Conservation (phyloP, 257 asterid species). For the Salvia rosmarinus region DNA sequence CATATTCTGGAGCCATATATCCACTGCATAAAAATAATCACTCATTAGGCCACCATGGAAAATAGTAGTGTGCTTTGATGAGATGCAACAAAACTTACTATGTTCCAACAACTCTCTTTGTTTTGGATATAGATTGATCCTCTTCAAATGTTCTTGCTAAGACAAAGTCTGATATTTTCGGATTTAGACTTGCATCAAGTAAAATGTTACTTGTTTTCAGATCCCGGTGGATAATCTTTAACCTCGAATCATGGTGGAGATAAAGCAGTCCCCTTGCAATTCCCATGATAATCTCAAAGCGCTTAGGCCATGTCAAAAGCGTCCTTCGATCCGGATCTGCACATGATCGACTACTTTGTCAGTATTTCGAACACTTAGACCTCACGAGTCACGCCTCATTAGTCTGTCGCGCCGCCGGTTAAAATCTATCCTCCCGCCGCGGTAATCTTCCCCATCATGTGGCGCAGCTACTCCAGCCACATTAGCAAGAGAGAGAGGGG, state of each 20-base stretch:
- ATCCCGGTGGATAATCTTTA: conserved; percentile 51
- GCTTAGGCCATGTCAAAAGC: conserved; percentile 8
- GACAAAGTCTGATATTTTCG: conserved; percentile 56
- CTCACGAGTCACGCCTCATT: too few relatives aligned
- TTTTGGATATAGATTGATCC: conserved; percentile 37
- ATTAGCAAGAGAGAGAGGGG: too few relatives aligned
- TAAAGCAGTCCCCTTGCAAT: conserved; percentile 50
- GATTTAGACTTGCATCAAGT: conserved; percentile 39
- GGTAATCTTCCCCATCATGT: too few relatives aligned
- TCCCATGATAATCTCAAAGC: conserved; percentile 35
- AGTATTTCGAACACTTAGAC: not conserved
- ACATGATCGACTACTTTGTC: not conserved
- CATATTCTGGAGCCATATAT: too few relatives aligned
- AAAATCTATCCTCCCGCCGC: too few relatives aligned
- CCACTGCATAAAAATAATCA: conserved; percentile 26
- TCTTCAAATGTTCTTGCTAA: conserved; percentile 47
- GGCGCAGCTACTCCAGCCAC: too few relatives aligned
- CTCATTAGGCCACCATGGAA: not conserved
- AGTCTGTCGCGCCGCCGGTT: too few relatives aligned
- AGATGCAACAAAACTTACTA: conserved; percentile 39
- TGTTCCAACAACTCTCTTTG: conserved; percentile 51
- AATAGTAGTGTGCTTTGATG: not conserved
- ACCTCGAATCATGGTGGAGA: conserved; percentile 53
- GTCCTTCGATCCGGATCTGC: conserved; percentile 24
- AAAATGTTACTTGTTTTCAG: conserved; percentile 54